Evolutionary conservation across 768 basidiomycete genomes (phyloP).

Genomic region (Antrodiella citrinella): DNA sequence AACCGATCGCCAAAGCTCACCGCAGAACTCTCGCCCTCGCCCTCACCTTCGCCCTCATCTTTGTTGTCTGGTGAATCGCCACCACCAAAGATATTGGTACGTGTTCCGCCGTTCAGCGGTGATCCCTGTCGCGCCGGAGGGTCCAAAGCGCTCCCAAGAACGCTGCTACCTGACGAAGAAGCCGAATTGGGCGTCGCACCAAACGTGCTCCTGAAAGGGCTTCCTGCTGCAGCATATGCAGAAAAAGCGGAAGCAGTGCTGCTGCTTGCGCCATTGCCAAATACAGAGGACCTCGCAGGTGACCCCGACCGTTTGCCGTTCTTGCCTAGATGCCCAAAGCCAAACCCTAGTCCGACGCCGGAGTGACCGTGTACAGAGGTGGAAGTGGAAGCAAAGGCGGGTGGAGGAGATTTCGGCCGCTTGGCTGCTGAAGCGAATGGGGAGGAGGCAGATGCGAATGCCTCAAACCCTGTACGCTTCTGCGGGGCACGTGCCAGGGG

Average conservation of each 20-base stretch:
- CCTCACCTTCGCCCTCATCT: slow-evolving; percentile 13
- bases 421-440: slow-evolving; percentile 39
- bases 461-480: slow-evolving; percentile 51
- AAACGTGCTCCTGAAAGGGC: neutral
- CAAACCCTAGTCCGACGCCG: neutral
- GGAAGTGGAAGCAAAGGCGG: slow-evolving; percentile 6
- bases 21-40: slow-evolving; percentile 11
- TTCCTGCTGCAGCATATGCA: neutral
- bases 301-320: neutral
- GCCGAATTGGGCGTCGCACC: neutral
- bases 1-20: slow-evolving; percentile 55
- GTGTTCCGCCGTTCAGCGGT: neutral
- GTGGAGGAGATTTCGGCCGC: slow-evolving; percentile 48
- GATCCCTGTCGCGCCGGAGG: neutral
- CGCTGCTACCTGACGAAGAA: neutral
- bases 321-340: neutral
- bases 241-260: neutral
- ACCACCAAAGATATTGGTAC: too few relatives aligned
- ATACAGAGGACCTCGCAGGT: neutral
- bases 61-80: neutral
- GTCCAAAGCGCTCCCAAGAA: neutral
- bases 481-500: slow-evolving; percentile 17
- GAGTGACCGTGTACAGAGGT: neutral
- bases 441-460: slow-evolving; percentile 43
- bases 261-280: neutral